Evolutionary conservation across 2,329 filamentous ascomycete species (phyloP).

Genomic region (Colletotrichum endophyticum): DNA sequence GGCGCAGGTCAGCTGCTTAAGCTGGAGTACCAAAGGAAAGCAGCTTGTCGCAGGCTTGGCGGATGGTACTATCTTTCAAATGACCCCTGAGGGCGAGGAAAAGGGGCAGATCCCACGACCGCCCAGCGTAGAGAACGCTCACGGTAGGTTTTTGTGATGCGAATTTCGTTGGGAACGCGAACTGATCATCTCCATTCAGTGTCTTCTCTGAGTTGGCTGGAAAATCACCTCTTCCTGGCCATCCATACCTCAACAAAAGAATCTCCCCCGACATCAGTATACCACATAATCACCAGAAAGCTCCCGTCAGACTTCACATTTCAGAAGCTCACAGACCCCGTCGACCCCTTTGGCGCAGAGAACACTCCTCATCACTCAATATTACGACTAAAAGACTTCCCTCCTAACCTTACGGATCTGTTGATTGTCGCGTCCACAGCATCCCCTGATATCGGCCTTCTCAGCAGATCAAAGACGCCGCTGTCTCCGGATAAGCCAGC

Average conservation of each 20-base stretch:
- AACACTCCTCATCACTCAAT: slow-evolving; percentile 78
- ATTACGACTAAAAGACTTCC: slow-evolving; percentile 78
- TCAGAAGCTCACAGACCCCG: slow-evolving; percentile 77
- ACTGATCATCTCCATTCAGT: slow-evolving; percentile 66
- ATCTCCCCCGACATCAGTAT: slow-evolving; percentile 68
- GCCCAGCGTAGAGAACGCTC: slow-evolving; percentile 67
- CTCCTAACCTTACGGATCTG: slow-evolving; percentile 79
- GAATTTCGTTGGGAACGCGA: slow-evolving; percentile 6
- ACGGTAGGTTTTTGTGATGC: slow-evolving; percentile 58
- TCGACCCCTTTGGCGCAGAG: slow-evolving; percentile 71
- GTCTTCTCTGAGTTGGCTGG: slow-evolving; percentile 84
- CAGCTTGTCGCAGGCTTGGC: slow-evolving; percentile 86
- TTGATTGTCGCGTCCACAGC: slow-evolving; percentile 84
- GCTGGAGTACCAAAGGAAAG: slow-evolving; percentile 94
- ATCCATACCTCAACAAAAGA: slow-evolving; percentile 74
- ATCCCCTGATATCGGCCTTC: slow-evolving; percentile 77
- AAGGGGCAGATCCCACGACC: slow-evolving; percentile 84
- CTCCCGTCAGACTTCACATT: slow-evolving; percentile 67
- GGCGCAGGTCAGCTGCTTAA: slow-evolving; percentile 78
- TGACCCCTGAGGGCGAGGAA: slow-evolving; percentile 79
- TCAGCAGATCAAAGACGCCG: slow-evolving; percentile 75
- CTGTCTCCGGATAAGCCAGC: slow-evolving; percentile 66
- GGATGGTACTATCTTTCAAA: slow-evolving; percentile 80
- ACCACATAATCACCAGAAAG: slow-evolving; percentile 78
- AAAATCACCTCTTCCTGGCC: slow-evolving; percentile 83